A percentile compares a stretch with the other conserved stretches of the same genome.
Conservation (phyloP, 306 rosid species). For the Ormosia semicastrata region DNA sequence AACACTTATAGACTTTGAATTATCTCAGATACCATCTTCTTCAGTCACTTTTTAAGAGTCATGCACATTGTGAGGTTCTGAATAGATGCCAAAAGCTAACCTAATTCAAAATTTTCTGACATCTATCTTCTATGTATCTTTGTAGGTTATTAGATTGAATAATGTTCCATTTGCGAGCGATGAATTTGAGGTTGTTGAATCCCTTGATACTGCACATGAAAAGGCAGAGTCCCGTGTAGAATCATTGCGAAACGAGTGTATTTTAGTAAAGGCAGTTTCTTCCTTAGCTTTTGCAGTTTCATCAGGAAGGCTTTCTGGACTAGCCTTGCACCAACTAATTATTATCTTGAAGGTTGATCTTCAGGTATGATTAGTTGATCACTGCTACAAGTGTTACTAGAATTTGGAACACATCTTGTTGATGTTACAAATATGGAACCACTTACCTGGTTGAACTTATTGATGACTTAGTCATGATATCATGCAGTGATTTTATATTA, state of each 20-base stretch:
- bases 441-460: slow-evolving; percentile 15
- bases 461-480: not conserved
- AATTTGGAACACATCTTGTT: slow-evolving; percentile 12
- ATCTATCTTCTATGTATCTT: slow-evolving; percentile 18
- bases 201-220: slow-evolving; percentile 91
- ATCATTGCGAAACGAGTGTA: slow-evolving; percentile 73
- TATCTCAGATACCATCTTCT: slow-evolving; percentile 1
- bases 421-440: slow-evolving; percentile 13
- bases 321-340: slow-evolving; percentile 95
- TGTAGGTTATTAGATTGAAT: slow-evolving; percentile 87
- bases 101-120: not conserved
- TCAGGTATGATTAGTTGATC: slow-evolving; percentile 90
- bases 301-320: slow-evolving; percentile 74
- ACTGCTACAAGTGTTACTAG: not conserved
- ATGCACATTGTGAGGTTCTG: not conserved
- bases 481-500: slow-evolving; percentile 10
- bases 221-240: slow-evolving; percentile 78
- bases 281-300: slow-evolving; percentile 97
- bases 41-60: not conserved
- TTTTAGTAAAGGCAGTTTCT: slow-evolving; percentile 97
- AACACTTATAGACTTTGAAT: not conserved
- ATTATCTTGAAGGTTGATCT: slow-evolving; percentile 91
- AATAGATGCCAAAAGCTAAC: slow-evolving; percentile 4
- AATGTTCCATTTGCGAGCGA: slow-evolving; percentile 92
- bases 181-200: slow-evolving; percentile 79